Evolutionary conservation across 2,329 filamentous ascomycete genomes (phyloP).

Genomic region (Aspergillus japonicus): DNA sequence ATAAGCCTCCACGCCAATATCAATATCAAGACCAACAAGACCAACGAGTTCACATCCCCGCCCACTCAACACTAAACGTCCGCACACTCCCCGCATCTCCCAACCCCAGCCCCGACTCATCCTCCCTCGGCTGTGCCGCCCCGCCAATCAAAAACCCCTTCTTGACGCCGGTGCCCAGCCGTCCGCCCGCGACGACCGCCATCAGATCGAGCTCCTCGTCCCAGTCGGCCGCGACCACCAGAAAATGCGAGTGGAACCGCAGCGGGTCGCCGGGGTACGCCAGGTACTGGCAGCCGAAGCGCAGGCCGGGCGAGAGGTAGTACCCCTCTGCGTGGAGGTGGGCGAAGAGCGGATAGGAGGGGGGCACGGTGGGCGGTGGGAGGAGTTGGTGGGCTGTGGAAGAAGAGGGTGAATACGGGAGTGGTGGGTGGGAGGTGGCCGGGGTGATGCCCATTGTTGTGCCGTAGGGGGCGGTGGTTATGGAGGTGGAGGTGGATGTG

Average conservation of each 20-base stretch:
- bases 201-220: constrained; percentile 81
- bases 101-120: constrained; percentile 36
- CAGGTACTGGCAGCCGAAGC: constrained; percentile 91
- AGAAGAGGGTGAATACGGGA: constrained; percentile 35
- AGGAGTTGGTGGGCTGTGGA: constrained; percentile 19
- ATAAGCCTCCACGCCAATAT: no score
- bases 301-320: constrained; percentile 85
- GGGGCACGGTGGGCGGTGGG: constrained; percentile 38
- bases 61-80: constrained; percentile 89
- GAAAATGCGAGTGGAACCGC: constrained; percentile 92
- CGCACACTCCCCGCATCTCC: constrained; percentile 48
- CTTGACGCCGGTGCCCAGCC: constrained; percentile 91
- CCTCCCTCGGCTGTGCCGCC: constrained; percentile 43
- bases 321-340: constrained; percentile 77
- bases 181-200: constrained; percentile 80
- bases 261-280: constrained; percentile 94
- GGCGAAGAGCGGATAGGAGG: constrained; percentile 72
- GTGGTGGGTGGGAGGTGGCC: constrained; percentile 49
- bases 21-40: no score
- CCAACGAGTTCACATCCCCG: constrained; percentile 67
- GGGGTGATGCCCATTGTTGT: constrained; percentile 46
- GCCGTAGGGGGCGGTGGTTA: constrained; percentile 18
- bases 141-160: constrained; percentile 90
- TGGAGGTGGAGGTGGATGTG: constrained; percentile 6
- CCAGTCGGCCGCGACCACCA: constrained; percentile 82